Conservation (phyloP, 2,329 filamentous ascomycete genomes). For the Fusarium guadeloupense region DNA sequence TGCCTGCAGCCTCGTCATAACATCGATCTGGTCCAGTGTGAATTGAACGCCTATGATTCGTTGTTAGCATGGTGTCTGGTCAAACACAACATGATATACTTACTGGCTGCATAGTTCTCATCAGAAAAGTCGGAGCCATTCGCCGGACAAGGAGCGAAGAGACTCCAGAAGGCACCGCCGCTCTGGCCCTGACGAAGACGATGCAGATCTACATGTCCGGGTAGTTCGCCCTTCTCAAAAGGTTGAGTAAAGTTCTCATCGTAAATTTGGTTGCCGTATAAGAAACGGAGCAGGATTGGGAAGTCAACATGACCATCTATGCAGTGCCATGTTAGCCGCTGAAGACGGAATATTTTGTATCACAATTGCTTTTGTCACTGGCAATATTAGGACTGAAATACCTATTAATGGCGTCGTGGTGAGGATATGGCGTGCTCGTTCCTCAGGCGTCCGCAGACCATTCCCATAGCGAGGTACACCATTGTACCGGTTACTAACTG, state of each 20-base stretch:
- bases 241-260: conserved; percentile 74
- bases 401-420: conserved; percentile 60
- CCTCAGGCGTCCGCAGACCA: conserved; percentile 51
- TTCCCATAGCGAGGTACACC: conserved; percentile 39
- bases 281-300: conserved; percentile 72
- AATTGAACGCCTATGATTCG: conserved; percentile 64
- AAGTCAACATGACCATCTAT: conserved; percentile 92
- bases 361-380: no score
- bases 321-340: neutral
- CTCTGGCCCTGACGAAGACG: conserved; percentile 75
- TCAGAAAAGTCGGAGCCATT: conserved; percentile 79
- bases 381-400: conserved; percentile 36
- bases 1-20: conserved; percentile 70
- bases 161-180: conserved; percentile 94
- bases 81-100: conserved; percentile 35
- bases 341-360: neutral
- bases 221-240: conserved; percentile 76
- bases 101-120: conserved; percentile 73
- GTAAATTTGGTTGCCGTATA: conserved; percentile 83
- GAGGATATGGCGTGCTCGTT: conserved; percentile 58
- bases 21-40: conserved; percentile 79
- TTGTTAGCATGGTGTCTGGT: neutral
- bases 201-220: conserved; percentile 80
- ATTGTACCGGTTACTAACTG: conserved; percentile 39
- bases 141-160: conserved; percentile 79